phyloP scores from a whole-genome alignment of 1,139 yeast genomes.

The Entelexis paramagnoliae region DNA sequence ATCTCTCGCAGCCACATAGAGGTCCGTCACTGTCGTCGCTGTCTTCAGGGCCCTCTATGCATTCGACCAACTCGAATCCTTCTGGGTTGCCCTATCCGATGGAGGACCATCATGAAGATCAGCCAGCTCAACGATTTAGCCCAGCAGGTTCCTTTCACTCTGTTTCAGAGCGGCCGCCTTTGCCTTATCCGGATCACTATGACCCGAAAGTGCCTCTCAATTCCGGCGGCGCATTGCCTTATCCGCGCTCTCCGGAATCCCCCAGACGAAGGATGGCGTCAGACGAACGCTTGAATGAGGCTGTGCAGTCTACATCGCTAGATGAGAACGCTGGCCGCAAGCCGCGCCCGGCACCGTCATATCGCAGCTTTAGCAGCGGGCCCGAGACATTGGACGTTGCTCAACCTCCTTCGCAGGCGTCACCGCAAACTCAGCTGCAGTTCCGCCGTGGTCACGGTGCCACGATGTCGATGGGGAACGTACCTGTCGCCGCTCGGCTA shows the following conservation, averaged over 20 bases:
- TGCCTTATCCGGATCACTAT: constrained; percentile 13
- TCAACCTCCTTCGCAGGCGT: not conserved
- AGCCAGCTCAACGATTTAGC: not conserved
- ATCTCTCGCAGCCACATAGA: not conserved
- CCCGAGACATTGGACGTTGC: not conserved
- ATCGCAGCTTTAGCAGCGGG: constrained; percentile 4
- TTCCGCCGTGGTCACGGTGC: constrained; percentile 5
- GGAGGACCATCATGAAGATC: not conserved
- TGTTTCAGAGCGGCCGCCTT: not conserved
- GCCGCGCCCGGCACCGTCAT: not conserved
- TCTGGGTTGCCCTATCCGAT: constrained; percentile 12
- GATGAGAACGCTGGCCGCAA: not conserved
- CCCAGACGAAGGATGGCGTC: not conserved
- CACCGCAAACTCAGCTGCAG: not conserved
- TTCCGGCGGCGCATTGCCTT: constrained; percentile 7
- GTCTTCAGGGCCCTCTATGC: constrained; percentile 2
- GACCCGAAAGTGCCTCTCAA: not conserved
- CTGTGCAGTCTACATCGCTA: not conserved
- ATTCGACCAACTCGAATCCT: not conserved
- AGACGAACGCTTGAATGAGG: not conserved
- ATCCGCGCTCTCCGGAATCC: constrained; percentile 14
- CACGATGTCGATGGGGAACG: not conserved
- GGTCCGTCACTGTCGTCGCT: not conserved
- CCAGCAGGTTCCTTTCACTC: not conserved
- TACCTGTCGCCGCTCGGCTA: not conserved